Evolutionary conservation across 805 yeast species (phyloP), one percentile per base, ranked within the genome.

Genomic region (Teunomyces gatunensis): DNA sequence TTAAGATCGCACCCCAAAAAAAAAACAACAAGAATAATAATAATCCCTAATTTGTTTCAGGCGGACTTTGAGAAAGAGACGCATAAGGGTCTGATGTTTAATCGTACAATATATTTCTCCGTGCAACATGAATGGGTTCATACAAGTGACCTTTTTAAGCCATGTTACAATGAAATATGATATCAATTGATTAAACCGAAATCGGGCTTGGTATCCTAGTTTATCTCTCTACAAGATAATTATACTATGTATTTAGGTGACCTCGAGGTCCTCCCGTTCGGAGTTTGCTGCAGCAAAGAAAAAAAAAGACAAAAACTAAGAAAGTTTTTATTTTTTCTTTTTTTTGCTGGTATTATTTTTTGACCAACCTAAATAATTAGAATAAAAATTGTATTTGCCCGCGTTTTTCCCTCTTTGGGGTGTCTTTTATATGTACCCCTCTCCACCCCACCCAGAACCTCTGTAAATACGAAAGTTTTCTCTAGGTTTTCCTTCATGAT

Each of bases 401-500:
- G 34, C 34, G 34, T 32, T 32, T 32, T 32, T 32, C 34, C 34
- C 34, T 6, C 34, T 32, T 34, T 34, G 11, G 29, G 18, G 28
- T 13, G 15, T 5, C 17, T 17, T 37, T 37, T 23, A n/a, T 23
- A 37, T 37, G 40, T 37, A 37, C 40, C 40, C 40, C 40, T 37
- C 40, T 6, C 20, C 23, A 12, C 29, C 40, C 40, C 40, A 37
- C 40, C 40, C n/a, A 35, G 34, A 32, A 37, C 9, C 40, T 27
- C 29, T 37, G 40, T 37, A 37, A 37, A 21, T 23, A 37, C 29
- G 40, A 37, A 37, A 23, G 18, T 13, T 32, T 15, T 11, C 13
- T 10, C 29, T 18, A 17, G n/a, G 10, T 35, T 4, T 17, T 10
- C 18, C 18, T 18, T 11, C 27, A 7, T 20, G 39, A 35, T 35